Base-by-base conservation (phyloP, 352 stramenopile species). In the Blastocystis sp. region DNA sequence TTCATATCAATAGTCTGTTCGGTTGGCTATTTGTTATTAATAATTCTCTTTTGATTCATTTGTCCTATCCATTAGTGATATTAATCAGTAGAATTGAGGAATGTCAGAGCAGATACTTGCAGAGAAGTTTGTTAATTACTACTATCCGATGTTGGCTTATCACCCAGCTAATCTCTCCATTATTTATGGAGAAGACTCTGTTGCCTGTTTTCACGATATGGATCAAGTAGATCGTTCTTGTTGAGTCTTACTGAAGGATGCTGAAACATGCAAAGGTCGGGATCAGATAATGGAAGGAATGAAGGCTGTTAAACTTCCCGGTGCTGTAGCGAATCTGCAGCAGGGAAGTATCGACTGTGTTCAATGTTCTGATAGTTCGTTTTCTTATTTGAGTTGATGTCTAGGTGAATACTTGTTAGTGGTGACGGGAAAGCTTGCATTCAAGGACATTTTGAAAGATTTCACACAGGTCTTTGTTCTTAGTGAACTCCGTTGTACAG, bases 101-200 rank as follows among this genome's bases (percentile, higher is more conserved):
- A 78, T 78, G 66, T 32, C 66, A 27, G 66, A 78, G 39, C 66
- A 78, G 19, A 58, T 78, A 11, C 14, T 78, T 42, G 24, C 27
- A 35, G 66, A 54, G 6, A 57, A 27, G 27, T 78, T 78, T 29
- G 66, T 78, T 35, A 19, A 78, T 54, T 57, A 58, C 35, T 78
- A 78, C 27, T 78, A 78, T n/a, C 56, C 35, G 4, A 21, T 54
- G 16, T 19, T 78, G 35, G n/a, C 66, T 19, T 29, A 57, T 29
- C 27, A 12, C 12, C 27, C 66, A n/a, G 37, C 29, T 32, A 46
- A 54, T 16, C 66, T 78, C 0, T 19, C 39, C n/a, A 57, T 21
- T 35, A 78, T 78, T 27, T 78, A 78, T 29, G 66, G 66, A 9
- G 66, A 54, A 24, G 39, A 78, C 35, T 78, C 66, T 16, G 39